Evolutionary conservation across 371 early-diverging fungal species (phyloP).

Genomic region (Rhizopus delemar): DNA sequence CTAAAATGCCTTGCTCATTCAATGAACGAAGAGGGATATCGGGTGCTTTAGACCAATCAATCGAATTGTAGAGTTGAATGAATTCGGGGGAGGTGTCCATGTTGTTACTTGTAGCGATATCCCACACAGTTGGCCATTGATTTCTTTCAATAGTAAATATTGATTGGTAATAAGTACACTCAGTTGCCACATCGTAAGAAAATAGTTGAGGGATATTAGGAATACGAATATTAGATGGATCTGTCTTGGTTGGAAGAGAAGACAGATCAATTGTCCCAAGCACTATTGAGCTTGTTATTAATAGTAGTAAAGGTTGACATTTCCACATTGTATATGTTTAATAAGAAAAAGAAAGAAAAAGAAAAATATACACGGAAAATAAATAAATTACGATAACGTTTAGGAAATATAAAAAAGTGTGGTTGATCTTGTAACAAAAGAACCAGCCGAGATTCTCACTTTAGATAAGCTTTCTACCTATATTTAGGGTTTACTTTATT

Average conservation of each 20-base stretch:
- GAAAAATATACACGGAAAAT: neutral
- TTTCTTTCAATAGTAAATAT: conserved; percentile 16
- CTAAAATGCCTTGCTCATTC: conserved; percentile 26
- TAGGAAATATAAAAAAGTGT: too few relatives aligned
- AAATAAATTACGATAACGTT: neutral
- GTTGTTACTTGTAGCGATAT: conserved; percentile 40
- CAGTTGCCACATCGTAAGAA: conserved; percentile 27
- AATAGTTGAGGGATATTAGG: conserved; percentile 43
- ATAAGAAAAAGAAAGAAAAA: neutral
- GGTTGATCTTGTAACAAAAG: too few relatives aligned
- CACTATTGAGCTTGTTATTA: conserved; percentile 15
- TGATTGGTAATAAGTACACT: conserved; percentile 36
- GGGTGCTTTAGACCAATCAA: conserved; percentile 45
- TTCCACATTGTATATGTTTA: conserved; percentile 1
- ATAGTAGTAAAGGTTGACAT: conserved; percentile 13
- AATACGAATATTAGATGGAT: conserved; percentile 35
- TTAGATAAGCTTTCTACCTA: neutral
- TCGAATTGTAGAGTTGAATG: conserved; percentile 35
- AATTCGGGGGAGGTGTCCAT: conserved; percentile 43
- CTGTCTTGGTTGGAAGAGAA: conserved; percentile 20
- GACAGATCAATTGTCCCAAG: conserved; percentile 23
- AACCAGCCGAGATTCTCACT: too few relatives aligned
- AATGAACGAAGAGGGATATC: conserved; percentile 29
- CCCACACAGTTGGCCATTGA: conserved; percentile 45
- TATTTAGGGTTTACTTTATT: neutral